Percentiles rank a stretch among this genome's conserved stretches.
phyloP scores from a whole-genome alignment of 2,329 filamentous ascomycete genomes.

The Trichophyton verrucosum region DNA sequence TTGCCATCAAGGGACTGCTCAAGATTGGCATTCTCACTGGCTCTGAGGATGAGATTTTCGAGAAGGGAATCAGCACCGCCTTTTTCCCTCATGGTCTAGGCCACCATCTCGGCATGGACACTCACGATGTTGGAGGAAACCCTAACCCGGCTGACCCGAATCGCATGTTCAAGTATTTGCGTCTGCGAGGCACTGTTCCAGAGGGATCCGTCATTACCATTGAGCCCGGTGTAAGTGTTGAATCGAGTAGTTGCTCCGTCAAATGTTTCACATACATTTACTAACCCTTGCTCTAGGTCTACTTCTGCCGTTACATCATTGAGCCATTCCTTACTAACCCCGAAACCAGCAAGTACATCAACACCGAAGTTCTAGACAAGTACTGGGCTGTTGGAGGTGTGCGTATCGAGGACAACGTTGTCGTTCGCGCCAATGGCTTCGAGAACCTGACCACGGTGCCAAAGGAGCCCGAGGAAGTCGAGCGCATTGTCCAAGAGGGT shows the following conservation, averaged over 20 bases:
- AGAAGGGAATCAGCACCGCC: conserved; percentile 66
- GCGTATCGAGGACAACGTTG: conserved; percentile 80
- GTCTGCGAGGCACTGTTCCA: conserved; percentile 63
- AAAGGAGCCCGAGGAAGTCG: conserved; percentile 56
- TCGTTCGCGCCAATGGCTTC: conserved; percentile 63
- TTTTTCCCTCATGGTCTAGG: conserved; percentile 89
- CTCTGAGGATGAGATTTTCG: conserved; percentile 56
- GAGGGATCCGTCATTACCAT: conserved; percentile 80
- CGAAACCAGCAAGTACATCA: conserved; percentile 62
- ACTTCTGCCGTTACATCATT: conserved; percentile 86
- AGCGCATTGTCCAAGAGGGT: conserved; percentile 30
- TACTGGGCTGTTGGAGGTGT: conserved; percentile 89
- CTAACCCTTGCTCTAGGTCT: conserved; percentile 44
- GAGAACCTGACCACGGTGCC: conserved; percentile 76
- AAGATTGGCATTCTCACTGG: conserved; percentile 59
- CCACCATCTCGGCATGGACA: conserved; percentile 86
- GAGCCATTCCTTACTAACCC: conserved; percentile 64
- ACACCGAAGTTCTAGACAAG: conserved; percentile 56
- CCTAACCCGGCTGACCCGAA: conserved; percentile 67
- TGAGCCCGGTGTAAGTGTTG: conserved; percentile 63
- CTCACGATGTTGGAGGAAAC: conserved; percentile 69
- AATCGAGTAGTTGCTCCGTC: too few relatives aligned
- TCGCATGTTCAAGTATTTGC: conserved; percentile 72
- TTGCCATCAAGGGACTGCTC: conserved; percentile 60
- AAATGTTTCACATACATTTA: too few relatives aligned